Conservation (phyloP, 345 rosid genomes). For the Aegle marmelos region DNA sequence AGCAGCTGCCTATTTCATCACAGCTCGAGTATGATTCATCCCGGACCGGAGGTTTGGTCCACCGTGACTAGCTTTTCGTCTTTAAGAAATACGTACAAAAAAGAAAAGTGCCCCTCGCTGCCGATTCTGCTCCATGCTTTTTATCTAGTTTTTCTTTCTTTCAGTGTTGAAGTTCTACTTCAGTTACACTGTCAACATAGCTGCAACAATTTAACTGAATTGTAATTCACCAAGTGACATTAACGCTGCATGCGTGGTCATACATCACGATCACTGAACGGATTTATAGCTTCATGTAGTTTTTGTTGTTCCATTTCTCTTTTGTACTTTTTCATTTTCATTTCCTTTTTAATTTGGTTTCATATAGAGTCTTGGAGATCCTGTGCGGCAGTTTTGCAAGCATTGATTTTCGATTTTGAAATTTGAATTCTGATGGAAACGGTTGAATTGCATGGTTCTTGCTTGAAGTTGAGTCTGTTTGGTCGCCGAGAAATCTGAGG, state of each 20-base stretch:
- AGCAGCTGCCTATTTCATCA: not conserved
- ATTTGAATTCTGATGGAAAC: not conserved
- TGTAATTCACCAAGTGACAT: not conserved
- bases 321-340: not conserved
- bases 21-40: not conserved
- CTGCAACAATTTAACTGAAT: not conserved
- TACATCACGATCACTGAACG: not conserved
- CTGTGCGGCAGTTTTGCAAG: not conserved
- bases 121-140: not conserved
- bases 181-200: slow-evolving; percentile 13
- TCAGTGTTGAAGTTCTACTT: slow-evolving; percentile 24
- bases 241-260: not conserved
- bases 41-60: slow-evolving; percentile 13
- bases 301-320: not conserved
- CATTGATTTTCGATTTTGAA: not conserved
- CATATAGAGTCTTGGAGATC: not conserved
- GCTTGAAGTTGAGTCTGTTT: slow-evolving; percentile 19
- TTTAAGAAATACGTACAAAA: not conserved
- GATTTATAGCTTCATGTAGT: not conserved
- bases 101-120: not conserved
- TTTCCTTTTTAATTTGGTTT: not conserved
- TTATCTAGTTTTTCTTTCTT: too few relatives aligned
- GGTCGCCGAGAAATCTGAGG: slow-evolving; percentile 14
- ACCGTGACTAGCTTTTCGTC: not conserved
- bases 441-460: slow-evolving; percentile 5